phyloP scores from a whole-genome alignment of 2,329 filamentous ascomycete genomes.

The Monosporascus sp. region DNA sequence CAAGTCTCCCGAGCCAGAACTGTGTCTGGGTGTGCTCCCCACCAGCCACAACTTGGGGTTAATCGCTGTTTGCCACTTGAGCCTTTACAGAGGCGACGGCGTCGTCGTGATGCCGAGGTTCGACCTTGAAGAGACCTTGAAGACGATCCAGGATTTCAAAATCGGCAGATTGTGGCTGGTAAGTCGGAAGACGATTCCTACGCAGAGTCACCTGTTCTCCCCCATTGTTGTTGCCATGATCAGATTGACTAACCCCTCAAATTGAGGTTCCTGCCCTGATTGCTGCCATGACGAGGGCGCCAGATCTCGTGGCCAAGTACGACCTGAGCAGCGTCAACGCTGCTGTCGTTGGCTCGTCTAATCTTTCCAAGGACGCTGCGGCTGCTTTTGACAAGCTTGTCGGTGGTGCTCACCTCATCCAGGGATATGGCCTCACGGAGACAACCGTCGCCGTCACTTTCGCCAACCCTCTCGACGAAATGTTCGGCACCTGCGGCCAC shows the following conservation, averaged over 20 bases:
- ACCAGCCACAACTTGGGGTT: conserved; percentile 76
- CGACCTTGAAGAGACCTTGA: conserved; percentile 58
- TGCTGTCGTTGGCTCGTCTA: too few species aligned
- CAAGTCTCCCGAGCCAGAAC: conserved; percentile 27
- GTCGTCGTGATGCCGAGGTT: conserved; percentile 71
- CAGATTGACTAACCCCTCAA: too few species aligned
- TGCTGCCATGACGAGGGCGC: conserved; percentile 66
- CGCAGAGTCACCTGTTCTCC: too few species aligned
- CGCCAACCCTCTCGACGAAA: conserved; percentile 57
- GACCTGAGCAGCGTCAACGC: conserved; percentile 69
- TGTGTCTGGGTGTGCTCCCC: conserved; percentile 60
- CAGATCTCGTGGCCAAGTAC: conserved; percentile 56
- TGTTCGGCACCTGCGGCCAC: conserved; percentile 66
- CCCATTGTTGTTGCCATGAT: too few species aligned
- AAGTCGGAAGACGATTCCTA: too few species aligned
- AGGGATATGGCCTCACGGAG: conserved; percentile 76
- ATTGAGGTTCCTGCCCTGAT: conserved; percentile 72
- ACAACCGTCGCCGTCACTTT: conserved; percentile 64
- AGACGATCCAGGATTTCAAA: conserved; percentile 60
- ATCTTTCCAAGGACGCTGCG: conserved; percentile 48
- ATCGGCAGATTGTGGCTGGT: conserved; percentile 62
- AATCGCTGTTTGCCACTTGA: conserved; percentile 62
- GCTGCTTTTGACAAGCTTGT: conserved; percentile 43
- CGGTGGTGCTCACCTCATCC: too few species aligned
- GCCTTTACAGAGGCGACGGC: conserved; percentile 65